Conservation (phyloP, 257 asterid species). For the Rhazya stricta region DNA sequence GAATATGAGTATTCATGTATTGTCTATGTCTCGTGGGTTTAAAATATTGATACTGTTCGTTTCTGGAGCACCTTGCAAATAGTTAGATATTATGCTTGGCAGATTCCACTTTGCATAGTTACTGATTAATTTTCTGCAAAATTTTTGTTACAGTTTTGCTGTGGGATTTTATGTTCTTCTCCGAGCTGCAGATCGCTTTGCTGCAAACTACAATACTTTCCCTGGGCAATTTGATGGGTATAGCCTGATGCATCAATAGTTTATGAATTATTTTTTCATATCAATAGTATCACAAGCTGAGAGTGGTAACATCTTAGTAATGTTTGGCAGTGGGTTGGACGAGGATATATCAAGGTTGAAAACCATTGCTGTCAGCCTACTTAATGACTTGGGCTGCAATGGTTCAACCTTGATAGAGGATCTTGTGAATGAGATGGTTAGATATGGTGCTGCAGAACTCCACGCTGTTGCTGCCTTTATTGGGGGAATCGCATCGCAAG, state of each 20-base stretch:
- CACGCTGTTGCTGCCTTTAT: constrained; percentile 89
- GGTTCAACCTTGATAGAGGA: constrained; percentile 77
- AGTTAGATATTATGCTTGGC: not conserved
- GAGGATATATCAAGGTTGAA: constrained; percentile 92
- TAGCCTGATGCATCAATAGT: constrained; percentile 10
- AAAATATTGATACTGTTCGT: not conserved
- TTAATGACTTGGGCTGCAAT: constrained; percentile 75
- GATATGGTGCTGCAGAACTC: constrained; percentile 95
- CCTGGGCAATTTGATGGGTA: constrained; percentile 98
- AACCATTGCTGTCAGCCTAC: constrained; percentile 67
- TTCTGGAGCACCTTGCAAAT: not conserved
- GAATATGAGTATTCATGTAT: not conserved
- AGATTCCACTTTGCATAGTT: constrained; percentile 20
- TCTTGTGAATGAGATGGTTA: constrained; percentile 86
- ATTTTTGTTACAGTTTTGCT: constrained; percentile 53
- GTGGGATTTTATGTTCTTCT: constrained; percentile 84
- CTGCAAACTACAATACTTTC: constrained; percentile 73
- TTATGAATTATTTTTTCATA: not conserved
- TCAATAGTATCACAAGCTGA: not conserved
- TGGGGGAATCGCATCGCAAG: constrained; percentile 97
- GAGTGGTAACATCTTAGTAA: constrained; percentile 16
- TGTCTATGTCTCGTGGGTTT: not conserved
- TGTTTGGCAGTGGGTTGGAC: constrained; percentile 70
- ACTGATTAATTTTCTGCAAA: constrained; percentile 14
- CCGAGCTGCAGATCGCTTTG: constrained; percentile 89